Evolutionary conservation across 805 yeast species (phyloP), one percentile per base, ranked within the genome.

Genomic region (Teunomyces aglyptinius): DNA sequence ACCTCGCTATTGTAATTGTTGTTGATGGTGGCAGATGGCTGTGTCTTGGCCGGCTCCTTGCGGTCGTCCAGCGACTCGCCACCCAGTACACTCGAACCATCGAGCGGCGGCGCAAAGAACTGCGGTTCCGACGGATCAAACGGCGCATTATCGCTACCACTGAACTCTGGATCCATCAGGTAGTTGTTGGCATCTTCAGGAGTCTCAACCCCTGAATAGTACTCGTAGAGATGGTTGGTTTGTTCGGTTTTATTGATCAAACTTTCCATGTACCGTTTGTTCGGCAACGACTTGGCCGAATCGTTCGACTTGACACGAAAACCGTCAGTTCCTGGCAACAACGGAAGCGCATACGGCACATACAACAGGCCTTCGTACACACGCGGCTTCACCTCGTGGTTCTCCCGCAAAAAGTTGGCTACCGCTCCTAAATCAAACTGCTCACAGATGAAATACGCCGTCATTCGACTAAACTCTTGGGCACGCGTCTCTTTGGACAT

Each of bases 111-210:
- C 2, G 91, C 85, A 65, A 90, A 90, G 59, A 79, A 89, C 58
- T 90, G 97, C 0, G 97, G 97, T 60, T 90, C 97, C 12, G 90
- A 82, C 0, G 97, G 97, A 62, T 90, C 89, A 63, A 89, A 88
- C n/a, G 75, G 73, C 5, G 84, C 82, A 26, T 71, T 77, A 43
- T 67, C 68, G 38, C 71, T 75, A 49, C 59, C 68, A 47, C 64
- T 63, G 51, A 56, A 51, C 40, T 61, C 80, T 44, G 76, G 77
- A 49, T 71, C 77, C 76, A 71, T 71, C 1, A 71, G 64, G 51
- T 70, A 71, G 52, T 69, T 77, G 48, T 73, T 71, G 18, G 77
- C 78, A 58, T 80, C 82, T 50, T 77, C 85, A 0, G 80, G 77
- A 0, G 85, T 80, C 49, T 81, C 91, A 60, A 78, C 80, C 8